phyloP scores from a whole-genome alignment of 495 filamentous ascomycete species.

The Beverwykella pulmonaria region DNA sequence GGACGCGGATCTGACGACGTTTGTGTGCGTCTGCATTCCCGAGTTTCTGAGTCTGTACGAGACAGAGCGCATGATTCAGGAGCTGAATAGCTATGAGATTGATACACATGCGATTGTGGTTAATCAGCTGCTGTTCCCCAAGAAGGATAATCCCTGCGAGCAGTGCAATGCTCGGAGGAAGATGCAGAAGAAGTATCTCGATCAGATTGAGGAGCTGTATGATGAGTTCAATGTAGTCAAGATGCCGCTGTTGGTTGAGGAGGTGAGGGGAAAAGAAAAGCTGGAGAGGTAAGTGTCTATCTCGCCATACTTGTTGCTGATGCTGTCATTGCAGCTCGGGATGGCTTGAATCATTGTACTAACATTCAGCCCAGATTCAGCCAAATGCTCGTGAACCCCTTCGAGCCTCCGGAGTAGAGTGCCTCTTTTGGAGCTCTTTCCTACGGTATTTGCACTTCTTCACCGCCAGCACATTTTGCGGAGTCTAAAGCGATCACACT shows the following conservation, averaged over 20 bases:
- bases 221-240: constrained; percentile 99
- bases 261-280: constrained; percentile 92
- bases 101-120: constrained; percentile 98
- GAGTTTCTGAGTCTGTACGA: constrained; percentile 98
- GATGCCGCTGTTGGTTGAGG: constrained; percentile 93
- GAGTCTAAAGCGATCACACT: not conserved
- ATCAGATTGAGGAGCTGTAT: constrained; percentile 98
- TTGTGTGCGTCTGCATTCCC: constrained; percentile 97
- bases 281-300: constrained; percentile 67
- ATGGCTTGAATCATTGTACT: constrained; percentile 27
- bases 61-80: constrained; percentile 99
- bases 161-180: constrained; percentile 93
- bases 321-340: not conserved
- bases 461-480: not conserved
- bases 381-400: constrained; percentile 87
- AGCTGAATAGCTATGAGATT: constrained; percentile 88
- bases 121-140: constrained; percentile 95
- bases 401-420: constrained; percentile 69
- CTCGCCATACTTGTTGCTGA: not conserved
- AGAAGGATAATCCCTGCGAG: constrained; percentile 80
- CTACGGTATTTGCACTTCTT: no score
- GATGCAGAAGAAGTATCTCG: constrained; percentile 99
- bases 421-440: not conserved
- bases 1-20: constrained; percentile 92
- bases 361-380: constrained; percentile 62